Conservation (phyloP, 2,329 filamentous ascomycete genomes). For the Xylaria arbuscula region DNA sequence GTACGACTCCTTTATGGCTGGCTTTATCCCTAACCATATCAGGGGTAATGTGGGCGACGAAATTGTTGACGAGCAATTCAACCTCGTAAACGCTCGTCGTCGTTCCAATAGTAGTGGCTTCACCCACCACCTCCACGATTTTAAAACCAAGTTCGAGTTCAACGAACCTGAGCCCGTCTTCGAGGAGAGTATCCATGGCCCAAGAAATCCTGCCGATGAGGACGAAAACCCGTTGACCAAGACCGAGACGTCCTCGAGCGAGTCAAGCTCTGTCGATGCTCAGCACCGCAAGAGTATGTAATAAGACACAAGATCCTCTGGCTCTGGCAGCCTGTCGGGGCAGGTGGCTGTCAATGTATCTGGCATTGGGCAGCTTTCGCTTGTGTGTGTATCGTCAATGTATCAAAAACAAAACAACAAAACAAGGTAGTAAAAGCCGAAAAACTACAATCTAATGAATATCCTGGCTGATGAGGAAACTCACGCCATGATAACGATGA, state of each 20-base stretch:
- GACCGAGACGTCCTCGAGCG: constrained; percentile 69
- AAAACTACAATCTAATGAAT: constrained; percentile 36
- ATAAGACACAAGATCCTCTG: constrained; percentile 12
- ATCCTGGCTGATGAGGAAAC: constrained; percentile 18
- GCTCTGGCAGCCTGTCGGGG: constrained; percentile 8
- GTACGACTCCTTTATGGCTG: background rate
- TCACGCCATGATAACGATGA: constrained; percentile 20
- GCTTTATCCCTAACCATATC: constrained; percentile 14
- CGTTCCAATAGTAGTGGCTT: constrained; percentile 90
- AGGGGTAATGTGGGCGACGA: constrained; percentile 90
- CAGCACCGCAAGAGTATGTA: constrained; percentile 49
- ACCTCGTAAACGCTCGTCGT: constrained; percentile 85
- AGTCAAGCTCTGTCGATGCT: constrained; percentile 68
- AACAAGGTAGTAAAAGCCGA: constrained; percentile 35
- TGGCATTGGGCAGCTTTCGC: constrained; percentile 32
- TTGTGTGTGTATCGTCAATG: constrained; percentile 35
- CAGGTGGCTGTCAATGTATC: background rate
- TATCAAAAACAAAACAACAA: constrained; percentile 32
- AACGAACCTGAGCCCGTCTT: constrained; percentile 91
- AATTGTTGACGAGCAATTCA: constrained; percentile 84
- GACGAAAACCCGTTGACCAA: constrained; percentile 68
- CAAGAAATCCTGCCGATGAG: constrained; percentile 57
- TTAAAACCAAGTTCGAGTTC: constrained; percentile 97
- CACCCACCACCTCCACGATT: constrained; percentile 75
- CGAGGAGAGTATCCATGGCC: constrained; percentile 84